phyloP scores from a whole-genome alignment of 331 rosid species.

The Acacia concinna region DNA sequence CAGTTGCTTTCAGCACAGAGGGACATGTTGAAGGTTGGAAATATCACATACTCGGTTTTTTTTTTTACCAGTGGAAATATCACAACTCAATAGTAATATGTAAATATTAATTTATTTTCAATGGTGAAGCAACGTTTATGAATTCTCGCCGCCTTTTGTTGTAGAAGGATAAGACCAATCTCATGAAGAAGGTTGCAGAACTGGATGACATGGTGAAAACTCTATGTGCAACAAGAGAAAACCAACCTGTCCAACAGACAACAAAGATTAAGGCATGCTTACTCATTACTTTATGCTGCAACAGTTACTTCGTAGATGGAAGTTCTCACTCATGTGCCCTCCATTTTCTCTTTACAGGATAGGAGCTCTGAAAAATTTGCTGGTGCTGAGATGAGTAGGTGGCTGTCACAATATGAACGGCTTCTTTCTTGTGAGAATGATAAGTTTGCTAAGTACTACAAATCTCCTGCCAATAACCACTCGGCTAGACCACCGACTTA shows the following conservation, averaged over 20 bases:
- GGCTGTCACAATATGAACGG: constrained; percentile 61
- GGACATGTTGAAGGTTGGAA: constrained; percentile 78
- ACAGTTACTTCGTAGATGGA: neutral
- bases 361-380: constrained; percentile 37
- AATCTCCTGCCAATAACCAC: constrained; percentile 50
- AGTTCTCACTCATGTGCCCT: constrained; percentile 7
- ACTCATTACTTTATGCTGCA: neutral
- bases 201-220: constrained; percentile 78
- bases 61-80: neutral
- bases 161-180: constrained; percentile 77
- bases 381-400: constrained; percentile 46
- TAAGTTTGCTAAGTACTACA: constrained; percentile 51
- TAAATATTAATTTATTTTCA: neutral
- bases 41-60: neutral
- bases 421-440: constrained; percentile 60
- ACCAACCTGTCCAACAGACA: constrained; percentile 38
- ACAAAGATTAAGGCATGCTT: constrained; percentile 54
- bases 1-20: constrained; percentile 82
- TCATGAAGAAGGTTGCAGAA: constrained; percentile 64
- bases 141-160: constrained; percentile 30
- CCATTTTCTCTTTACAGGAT: constrained; percentile 37
- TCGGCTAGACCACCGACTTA: constrained; percentile 25
- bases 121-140: constrained; percentile 12
- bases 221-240: constrained; percentile 43
- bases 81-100: neutral